phyloP scores from a whole-genome alignment of 345 rosid genomes.

The Cardamine resedifolia region DNA sequence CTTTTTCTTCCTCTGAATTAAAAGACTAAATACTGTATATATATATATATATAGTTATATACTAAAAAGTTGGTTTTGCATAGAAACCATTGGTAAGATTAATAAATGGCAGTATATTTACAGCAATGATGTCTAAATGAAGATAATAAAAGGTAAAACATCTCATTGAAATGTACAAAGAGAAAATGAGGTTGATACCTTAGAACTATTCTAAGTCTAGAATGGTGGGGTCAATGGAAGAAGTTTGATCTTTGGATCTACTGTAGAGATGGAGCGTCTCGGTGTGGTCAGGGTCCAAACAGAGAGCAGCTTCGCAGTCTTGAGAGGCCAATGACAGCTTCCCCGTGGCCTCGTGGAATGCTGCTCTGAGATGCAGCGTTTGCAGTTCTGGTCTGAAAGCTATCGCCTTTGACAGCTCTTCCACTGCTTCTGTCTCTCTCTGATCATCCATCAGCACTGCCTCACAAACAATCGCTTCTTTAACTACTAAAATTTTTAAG shows the following conservation, averaged over 20 bases:
- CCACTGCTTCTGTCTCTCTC: conserved; percentile 76
- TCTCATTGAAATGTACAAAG: not conserved
- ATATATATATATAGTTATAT: too few species aligned
- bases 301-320: conserved; percentile 94
- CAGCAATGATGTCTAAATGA: not conserved
- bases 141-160: not conserved
- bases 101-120: conserved; percentile 15
- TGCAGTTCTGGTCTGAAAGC: conserved; percentile 86
- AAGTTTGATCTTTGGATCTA: conserved; percentile 52
- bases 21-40: conserved; percentile 13
- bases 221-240: conserved; percentile 40
- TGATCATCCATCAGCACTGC: conserved; percentile 94
- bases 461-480: not conserved
- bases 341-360: conserved; percentile 82
- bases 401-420: conserved; percentile 87
- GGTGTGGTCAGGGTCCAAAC: conserved; percentile 71
- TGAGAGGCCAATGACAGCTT: conserved; percentile 55
- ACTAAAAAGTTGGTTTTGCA: conserved; percentile 17
- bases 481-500: not conserved
- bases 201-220: conserved; percentile 24
- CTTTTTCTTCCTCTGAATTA: conserved; percentile 15
- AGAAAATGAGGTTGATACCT: conserved; percentile 20
- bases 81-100: conserved; percentile 14
- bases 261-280: conserved; percentile 76
- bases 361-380: conserved; percentile 94